Evolutionary conservation across 1,284 basidiomycete genomes (phyloP).

Genomic region (Takashimella koratensis): DNA sequence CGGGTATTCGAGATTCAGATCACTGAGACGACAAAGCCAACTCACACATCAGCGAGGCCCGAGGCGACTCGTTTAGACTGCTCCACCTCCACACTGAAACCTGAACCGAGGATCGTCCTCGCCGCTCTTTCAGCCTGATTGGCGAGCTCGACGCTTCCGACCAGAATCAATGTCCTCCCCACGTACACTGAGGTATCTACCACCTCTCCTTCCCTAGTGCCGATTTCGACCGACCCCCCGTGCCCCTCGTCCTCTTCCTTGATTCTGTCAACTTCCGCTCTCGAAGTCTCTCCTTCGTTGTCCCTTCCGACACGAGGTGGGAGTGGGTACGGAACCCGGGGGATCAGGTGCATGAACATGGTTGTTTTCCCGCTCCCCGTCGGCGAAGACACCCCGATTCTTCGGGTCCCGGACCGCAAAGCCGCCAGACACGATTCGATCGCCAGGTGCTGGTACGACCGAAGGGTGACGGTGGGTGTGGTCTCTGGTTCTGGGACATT

Average conservation of each 20-base stretch:
- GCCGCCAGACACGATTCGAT: constrained; percentile 73
- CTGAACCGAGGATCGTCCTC: constrained; percentile 60
- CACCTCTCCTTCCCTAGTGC: too few species aligned
- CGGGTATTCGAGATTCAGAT: too few species aligned
- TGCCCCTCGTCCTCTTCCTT: background rate
- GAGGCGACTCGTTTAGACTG: constrained; percentile 74
- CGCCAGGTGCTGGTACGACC: constrained; percentile 89
- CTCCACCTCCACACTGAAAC: constrained; percentile 81
- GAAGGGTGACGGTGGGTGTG: constrained; percentile 47
- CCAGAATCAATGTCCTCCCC: constrained; percentile 39
- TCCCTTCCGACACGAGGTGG: background rate
- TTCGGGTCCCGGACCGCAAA: constrained; percentile 59
- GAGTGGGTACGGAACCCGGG: constrained; percentile 28
- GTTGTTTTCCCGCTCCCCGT: constrained; percentile 93
- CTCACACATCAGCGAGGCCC: constrained; percentile 76
- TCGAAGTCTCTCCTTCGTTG: too few species aligned
- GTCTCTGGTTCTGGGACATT: too few species aligned
- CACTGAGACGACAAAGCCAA: background rate
- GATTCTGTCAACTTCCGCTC: background rate
- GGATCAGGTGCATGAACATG: constrained; percentile 77
- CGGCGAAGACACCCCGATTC: constrained; percentile 88
- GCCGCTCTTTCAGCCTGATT: constrained; percentile 79
- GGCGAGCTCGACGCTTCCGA: constrained; percentile 65
- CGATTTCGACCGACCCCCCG: too few species aligned
- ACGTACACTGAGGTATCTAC: too few species aligned